phyloP scores from a whole-genome alignment of 106 monocot species.

The Posidonia australis region DNA sequence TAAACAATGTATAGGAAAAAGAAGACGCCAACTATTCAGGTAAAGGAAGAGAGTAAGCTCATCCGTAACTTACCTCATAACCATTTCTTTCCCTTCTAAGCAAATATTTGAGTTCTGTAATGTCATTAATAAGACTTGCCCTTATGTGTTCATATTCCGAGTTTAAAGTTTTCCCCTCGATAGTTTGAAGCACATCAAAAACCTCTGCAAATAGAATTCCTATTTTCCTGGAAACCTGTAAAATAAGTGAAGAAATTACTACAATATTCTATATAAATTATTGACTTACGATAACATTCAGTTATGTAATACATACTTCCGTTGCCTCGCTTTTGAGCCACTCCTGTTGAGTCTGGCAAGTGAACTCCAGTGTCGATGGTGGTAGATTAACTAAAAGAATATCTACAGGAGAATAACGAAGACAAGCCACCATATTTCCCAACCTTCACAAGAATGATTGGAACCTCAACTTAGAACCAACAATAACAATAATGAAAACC shows the following conservation, averaged over 20 bases:
- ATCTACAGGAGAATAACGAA: constrained; percentile 74
- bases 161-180: constrained; percentile 43
- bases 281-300: neutral
- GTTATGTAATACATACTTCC: constrained; percentile 19
- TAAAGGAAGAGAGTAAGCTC: neutral
- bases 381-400: constrained; percentile 75
- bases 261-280: constrained; percentile 5
- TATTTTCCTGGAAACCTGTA: constrained; percentile 41
- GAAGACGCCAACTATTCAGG: neutral
- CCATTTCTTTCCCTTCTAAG: constrained; percentile 41
- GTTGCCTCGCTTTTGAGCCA: constrained; percentile 48
- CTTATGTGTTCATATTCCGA: constrained; percentile 38
- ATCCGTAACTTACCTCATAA: constrained; percentile 44
- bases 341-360: constrained; percentile 29
- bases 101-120: constrained; percentile 45
- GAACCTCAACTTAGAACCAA: neutral
- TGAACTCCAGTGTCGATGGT: constrained; percentile 54
- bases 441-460: constrained; percentile 30
- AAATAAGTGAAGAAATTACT: neutral
- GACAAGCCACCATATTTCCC: constrained; percentile 83
- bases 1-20: neutral
- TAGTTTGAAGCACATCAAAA: constrained; percentile 25
- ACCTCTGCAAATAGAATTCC: constrained; percentile 52
- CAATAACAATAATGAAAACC: too few relatives aligned
- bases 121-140: constrained; percentile 25